Base-by-base conservation (phyloP, 2,329 filamentous ascomycete species). In the Capronia americana region DNA sequence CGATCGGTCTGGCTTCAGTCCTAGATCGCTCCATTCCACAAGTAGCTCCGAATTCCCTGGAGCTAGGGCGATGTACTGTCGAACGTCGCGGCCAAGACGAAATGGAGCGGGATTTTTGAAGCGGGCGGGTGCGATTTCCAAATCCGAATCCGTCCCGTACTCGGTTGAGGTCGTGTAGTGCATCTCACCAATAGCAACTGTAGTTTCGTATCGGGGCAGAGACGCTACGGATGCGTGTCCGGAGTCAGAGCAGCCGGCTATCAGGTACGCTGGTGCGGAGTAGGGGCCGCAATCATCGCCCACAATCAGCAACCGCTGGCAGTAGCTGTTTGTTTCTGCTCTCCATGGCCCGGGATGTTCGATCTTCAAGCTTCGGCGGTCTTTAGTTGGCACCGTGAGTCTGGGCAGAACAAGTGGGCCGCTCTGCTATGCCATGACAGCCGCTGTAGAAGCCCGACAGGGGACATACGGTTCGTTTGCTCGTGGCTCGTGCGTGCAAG, bases 151-250 rank as follows among this genome's bases (percentile, higher is more conserved):
- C 5, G 38, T 20, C 38, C 6, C 5, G 14, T 7, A 44, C 17
- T 44, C 38, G 14, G 38, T 7, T n/a, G 17, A 6, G 38, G 17
- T 44, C 38, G 38, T 1, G 34, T 17, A 5, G 34, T 41, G 34
- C 34, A n/a, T 17, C n/a, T 44, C 8, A 24, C 32, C 32, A 44
- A 38, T 38, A n/a, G 54, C 17, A 44, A 26, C 23, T 17, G 24
- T 23, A 24, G 32, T 11, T 34, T 11, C 10, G 32, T 28, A 4
- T 10, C 3, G 34, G 17, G 12, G 23, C 10, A 34, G 32, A 26
- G 20, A 24, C 55, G 23, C 55, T 57, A 41, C 34, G 55, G 55
- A 57, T n/a, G 26, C 8, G 32, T 17, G 2, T 10, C 55, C 34
- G 55, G 3, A 8, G 17, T 26, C 17, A 4, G 17, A 23, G 23